Conservation (phyloP, 139 green algal genomes). For the Chlorella sorokiniana region DNA sequence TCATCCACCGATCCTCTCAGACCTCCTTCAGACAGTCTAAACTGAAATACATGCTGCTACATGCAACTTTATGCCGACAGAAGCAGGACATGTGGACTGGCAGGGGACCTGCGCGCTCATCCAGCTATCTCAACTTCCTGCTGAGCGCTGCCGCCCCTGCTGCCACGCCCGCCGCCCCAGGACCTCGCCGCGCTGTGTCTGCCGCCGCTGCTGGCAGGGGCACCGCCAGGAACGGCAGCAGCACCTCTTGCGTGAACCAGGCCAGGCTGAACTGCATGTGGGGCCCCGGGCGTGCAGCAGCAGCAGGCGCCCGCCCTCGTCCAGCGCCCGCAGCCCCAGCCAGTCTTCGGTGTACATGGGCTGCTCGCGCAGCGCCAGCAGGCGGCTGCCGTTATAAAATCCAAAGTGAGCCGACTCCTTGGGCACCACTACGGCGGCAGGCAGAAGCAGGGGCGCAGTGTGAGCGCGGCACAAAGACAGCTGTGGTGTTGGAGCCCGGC, state of each 20-base stretch:
- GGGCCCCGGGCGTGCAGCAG: slow-evolving; percentile 47
- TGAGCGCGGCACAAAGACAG: not conserved
- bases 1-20: not conserved
- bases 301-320: slow-evolving; percentile 61
- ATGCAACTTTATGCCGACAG: no score
- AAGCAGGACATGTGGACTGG: no score
- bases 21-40: not conserved
- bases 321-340: slow-evolving; percentile 74
- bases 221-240: slow-evolving; percentile 58
- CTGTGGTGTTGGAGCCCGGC: no score
- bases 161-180: not conserved
- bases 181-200: not conserved
- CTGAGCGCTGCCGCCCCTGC: not conserved
- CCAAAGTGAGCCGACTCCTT: slow-evolving; percentile 78
- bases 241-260: slow-evolving; percentile 70
- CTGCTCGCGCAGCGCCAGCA: slow-evolving; percentile 51
- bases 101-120: no score
- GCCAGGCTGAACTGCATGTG: slow-evolving; percentile 87
- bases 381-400: slow-evolving; percentile 68
- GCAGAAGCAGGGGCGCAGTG: not conserved
- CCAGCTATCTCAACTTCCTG: not conserved
- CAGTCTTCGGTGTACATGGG: slow-evolving; percentile 59
- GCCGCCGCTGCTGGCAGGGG: not conserved
- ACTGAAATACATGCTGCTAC: not conserved
- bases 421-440: slow-evolving; percentile 67